Percentiles rank a stretch among this genome's conserved stretches.
These are phyloP conservation scores for Pholiota molesta DNA, from an alignment of 768 basidiomycete genomes.

Conservation along the genomic window DNA sequence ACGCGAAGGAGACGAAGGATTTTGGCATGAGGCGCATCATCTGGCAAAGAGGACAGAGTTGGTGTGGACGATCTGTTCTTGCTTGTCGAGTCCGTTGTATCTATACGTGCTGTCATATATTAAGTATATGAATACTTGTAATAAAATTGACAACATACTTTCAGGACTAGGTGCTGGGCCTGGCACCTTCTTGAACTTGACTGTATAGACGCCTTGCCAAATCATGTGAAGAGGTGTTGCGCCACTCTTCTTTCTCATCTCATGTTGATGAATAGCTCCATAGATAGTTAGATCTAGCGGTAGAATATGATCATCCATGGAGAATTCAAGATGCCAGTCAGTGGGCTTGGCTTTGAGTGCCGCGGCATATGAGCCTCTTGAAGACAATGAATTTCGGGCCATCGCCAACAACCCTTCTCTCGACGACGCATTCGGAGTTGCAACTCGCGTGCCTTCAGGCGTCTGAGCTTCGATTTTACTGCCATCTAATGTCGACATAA, in stretches of 20 bases:
- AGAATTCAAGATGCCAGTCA: conserved; percentile 98
- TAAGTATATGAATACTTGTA: background rate
- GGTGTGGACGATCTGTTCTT: conserved; percentile 68
- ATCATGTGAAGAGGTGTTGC: conserved; percentile 69
- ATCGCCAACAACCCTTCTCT: conserved; percentile 41
- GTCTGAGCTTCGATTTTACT: conserved; percentile 96
- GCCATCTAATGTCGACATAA: conserved; percentile 60
- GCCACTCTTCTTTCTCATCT: conserved; percentile 74
- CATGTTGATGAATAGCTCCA: conserved; percentile 93
- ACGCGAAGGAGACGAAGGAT: conserved; percentile 90
- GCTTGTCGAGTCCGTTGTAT: conserved; percentile 43
- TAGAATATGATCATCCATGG: conserved; percentile 84
- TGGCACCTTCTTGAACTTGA: conserved; percentile 91
- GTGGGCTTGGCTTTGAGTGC: conserved; percentile 91
- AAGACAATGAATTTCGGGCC: conserved; percentile 31
- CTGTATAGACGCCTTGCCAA: conserved; percentile 89
- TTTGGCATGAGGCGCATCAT: conserved; percentile 85
- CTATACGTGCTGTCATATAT: conserved; percentile 36
- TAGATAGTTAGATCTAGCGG: conserved; percentile 92
- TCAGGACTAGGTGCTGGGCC: conserved; percentile 75
- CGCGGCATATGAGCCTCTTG: conserved; percentile 83
- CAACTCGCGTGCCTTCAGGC: conserved; percentile 92
- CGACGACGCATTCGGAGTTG: conserved; percentile 71
- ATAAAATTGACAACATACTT: conserved; percentile 41
- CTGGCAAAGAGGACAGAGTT: conserved; percentile 76